phyloP scores from a whole-genome alignment of 2,329 filamentous ascomycete species.

The Aspergillus quadricinctus region DNA sequence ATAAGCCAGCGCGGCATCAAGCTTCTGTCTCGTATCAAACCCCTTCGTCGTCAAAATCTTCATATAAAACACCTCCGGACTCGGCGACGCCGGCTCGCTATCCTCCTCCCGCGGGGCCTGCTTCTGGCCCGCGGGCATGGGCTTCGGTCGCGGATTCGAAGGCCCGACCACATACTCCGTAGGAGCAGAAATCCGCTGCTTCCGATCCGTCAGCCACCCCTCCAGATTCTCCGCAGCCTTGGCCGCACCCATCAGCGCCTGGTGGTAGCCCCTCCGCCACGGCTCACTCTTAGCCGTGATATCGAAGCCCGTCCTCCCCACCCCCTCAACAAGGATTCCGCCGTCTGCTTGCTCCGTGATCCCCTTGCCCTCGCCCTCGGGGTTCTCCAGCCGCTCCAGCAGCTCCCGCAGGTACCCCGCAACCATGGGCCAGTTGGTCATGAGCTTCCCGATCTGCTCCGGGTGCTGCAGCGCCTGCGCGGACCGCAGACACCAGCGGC shows the following conservation, averaged over 20 bases:
- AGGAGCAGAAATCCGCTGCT: slow-evolving; percentile 63
- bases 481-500: slow-evolving; percentile 63
- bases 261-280: slow-evolving; percentile 83
- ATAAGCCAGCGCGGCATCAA: slow-evolving; percentile 78
- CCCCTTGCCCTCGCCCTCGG: slow-evolving; percentile 62
- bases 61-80: slow-evolving; percentile 74
- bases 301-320: slow-evolving; percentile 60
- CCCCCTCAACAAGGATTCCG: slow-evolving; percentile 50
- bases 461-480: slow-evolving; percentile 58
- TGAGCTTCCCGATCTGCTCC: slow-evolving; percentile 48
- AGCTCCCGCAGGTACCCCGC: slow-evolving; percentile 58
- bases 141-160: slow-evolving; percentile 74
- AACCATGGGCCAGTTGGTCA: slow-evolving; percentile 66
- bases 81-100: slow-evolving; percentile 63
- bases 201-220: slow-evolving; percentile 69
- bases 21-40: slow-evolving; percentile 70
- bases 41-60: slow-evolving; percentile 76
- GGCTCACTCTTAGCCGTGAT: slow-evolving; percentile 70
- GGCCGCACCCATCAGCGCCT: slow-evolving; percentile 72
- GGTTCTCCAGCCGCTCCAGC: slow-evolving; percentile 66
- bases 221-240: slow-evolving; percentile 76
- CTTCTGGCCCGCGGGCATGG: slow-evolving; percentile 60
- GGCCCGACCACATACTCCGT: slow-evolving; percentile 72
- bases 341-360: slow-evolving; percentile 53
- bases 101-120: slow-evolving; percentile 68